These are phyloP conservation scores for Fusarium brevicatenulatum DNA, from an alignment of 2,329 filamentous ascomycete genomes.

Conservation along the genomic window DNA sequence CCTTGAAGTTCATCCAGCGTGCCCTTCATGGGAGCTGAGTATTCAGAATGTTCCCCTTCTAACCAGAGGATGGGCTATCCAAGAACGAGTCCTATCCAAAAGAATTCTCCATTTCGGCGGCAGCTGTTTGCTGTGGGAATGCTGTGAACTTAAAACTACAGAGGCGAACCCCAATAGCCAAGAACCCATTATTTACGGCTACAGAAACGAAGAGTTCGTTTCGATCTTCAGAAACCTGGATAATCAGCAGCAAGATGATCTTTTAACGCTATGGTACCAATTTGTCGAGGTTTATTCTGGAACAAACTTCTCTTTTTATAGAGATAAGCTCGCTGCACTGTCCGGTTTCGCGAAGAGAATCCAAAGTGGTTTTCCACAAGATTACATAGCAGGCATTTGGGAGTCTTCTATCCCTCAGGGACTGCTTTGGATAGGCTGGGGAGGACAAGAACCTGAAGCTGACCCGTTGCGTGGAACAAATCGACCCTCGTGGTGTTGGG, in stretches of 20 bases:
- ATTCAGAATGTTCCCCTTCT: neutral
- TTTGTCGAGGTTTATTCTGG: neutral
- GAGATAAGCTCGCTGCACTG: neutral
- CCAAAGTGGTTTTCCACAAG: neutral
- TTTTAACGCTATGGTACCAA: neutral
- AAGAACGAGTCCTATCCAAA: neutral
- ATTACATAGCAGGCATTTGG: neutral
- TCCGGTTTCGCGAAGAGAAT: neutral
- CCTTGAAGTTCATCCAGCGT: neutral
- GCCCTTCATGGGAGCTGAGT: neutral
- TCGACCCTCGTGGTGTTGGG: conserved; percentile 7
- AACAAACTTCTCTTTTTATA: neutral
- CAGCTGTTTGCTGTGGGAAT: neutral
- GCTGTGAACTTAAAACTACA: neutral
- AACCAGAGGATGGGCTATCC: neutral
- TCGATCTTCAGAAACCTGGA: neutral
- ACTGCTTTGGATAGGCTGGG: neutral
- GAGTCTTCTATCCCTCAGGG: neutral
- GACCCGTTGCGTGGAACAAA: neutral
- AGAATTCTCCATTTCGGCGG: conserved; percentile 1
- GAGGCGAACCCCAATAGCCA: neutral
- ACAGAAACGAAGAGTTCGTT: neutral
- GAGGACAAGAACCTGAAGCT: neutral
- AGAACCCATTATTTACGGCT: rapidly evolving
- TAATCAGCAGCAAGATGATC: too few species aligned